Conservation (phyloP, 164 flowering plant species). For the Vitis labrusca region DNA sequence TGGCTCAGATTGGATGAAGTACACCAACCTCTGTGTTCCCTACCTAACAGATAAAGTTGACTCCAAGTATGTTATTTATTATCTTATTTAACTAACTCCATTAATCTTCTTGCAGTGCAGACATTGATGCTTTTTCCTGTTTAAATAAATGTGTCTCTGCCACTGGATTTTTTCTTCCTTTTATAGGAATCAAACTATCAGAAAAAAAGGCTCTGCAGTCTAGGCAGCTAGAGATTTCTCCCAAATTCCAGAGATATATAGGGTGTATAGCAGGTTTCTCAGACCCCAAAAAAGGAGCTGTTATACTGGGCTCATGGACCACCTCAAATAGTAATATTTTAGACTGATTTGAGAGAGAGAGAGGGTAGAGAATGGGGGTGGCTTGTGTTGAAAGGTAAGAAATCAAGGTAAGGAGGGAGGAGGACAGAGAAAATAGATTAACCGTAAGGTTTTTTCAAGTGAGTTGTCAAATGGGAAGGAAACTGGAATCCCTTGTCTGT, state of each 20-base stretch:
- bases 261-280: slow-evolving; percentile 13
- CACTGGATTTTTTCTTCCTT: slow-evolving; percentile 21
- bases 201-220: slow-evolving; percentile 22
- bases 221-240: slow-evolving; percentile 16
- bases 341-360: slow-evolving; percentile 19
- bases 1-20: slow-evolving; percentile 16
- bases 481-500: slow-evolving; percentile 30
- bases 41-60: slow-evolving; percentile 26
- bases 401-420: neutral
- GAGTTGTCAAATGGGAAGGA: slow-evolving; percentile 24
- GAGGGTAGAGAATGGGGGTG: slow-evolving; percentile 9
- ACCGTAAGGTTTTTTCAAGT: neutral
- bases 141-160: slow-evolving; percentile 13
- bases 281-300: slow-evolving; percentile 28
- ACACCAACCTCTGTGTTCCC: slow-evolving; percentile 10
- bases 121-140: slow-evolving; percentile 18
- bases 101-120: slow-evolving; percentile 18
- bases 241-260: slow-evolving; percentile 8
- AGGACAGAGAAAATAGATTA: neutral
- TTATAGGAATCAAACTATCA: slow-evolving; percentile 19
- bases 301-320: slow-evolving; percentile 9
- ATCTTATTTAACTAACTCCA: slow-evolving; percentile 28
- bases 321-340: slow-evolving; percentile 5
- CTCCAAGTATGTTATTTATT: slow-evolving; percentile 8
- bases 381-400: slow-evolving; percentile 22